These are phyloP conservation scores for Paragyromitra xinjiangensis DNA, from an alignment of 495 filamentous ascomycete genomes.

Conservation along the genomic window DNA sequence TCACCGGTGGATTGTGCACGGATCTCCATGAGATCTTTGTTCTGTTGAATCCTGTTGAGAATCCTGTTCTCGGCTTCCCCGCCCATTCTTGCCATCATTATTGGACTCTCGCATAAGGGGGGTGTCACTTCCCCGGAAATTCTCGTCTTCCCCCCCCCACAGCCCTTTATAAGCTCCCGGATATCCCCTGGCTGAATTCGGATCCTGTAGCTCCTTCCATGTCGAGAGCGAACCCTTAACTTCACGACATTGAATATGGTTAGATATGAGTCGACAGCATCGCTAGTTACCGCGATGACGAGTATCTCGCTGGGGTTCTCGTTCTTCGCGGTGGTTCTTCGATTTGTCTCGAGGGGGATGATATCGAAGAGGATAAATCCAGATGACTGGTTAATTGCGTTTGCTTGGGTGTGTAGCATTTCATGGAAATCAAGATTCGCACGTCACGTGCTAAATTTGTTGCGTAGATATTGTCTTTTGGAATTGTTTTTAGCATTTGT, in stretches of 20 bases:
- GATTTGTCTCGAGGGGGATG: slow-evolving; percentile 54
- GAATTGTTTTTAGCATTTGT: slow-evolving; percentile 78
- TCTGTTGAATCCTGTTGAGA: not conserved
- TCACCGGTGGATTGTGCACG: not conserved
- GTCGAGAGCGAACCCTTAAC: slow-evolving; percentile 19
- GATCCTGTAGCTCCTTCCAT: slow-evolving; percentile 17
- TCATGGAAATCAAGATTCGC: not conserved
- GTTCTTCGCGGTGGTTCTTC: slow-evolving; percentile 28
- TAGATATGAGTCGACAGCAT: slow-evolving; percentile 3
- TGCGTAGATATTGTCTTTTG: slow-evolving; percentile 72
- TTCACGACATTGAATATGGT: slow-evolving; percentile 34
- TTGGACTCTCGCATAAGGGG: not conserved
- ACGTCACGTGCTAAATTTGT: slow-evolving; percentile 31
- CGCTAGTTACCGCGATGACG: slow-evolving; percentile 14
- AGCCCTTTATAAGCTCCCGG: slow-evolving; percentile 25
- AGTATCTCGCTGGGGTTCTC: slow-evolving; percentile 17
- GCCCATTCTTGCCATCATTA: slow-evolving; percentile 6
- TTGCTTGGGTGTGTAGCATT: slow-evolving; percentile 74
- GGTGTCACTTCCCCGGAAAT: slow-evolving; percentile 28
- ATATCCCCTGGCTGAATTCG: slow-evolving; percentile 19
- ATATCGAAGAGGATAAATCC: slow-evolving; percentile 73
- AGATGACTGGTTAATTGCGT: slow-evolving; percentile 85
- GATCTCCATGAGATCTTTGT: slow-evolving; percentile 30
- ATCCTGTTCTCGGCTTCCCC: not conserved
- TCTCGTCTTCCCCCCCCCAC: slow-evolving; percentile 24